Evolutionary conservation across 1,284 basidiomycete genomes (phyloP), one percentile per base, ranked within the genome.

Genomic region (Termitomyces sp.): DNA sequence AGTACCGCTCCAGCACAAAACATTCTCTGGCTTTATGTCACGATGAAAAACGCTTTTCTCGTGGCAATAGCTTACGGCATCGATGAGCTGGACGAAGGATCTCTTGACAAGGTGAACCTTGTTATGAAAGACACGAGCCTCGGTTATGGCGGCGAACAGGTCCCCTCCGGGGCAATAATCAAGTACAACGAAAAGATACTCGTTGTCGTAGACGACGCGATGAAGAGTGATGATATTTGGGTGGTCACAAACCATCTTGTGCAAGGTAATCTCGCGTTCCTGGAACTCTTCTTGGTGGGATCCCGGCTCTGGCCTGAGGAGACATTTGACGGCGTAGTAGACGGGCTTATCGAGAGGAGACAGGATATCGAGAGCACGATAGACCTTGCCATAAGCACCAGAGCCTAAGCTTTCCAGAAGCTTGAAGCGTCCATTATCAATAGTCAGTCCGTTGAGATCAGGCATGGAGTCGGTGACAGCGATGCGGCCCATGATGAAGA

Each of bases 11-110:
- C 68, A 79, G 64, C 84, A 90, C 31, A 96, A 73, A 46, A 95
- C 88, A 68, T 95, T 94, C 67, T 93, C 92, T 0, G 92, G 92
- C 68, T 94, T 94, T 64, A 95, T 78, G 64, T 94, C 92, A 30
- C 92, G 86, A 72, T 95, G 93, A 67, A 82, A 93, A 62, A 95
- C 84, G 53, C 84, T 83, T 44, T 80, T 74, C 28, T 71, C 69
- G 65, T 92, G 86, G 66, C 80, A 83, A 67, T 86, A 80, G 47
- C 88, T 79, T 38, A 94, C 83, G 0, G 89, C 89, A 58, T 92
- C 89, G 57, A 94, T 74, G 56, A 95, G 83, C 67, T 91, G 84
- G 34, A 88, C 61, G 65, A 90, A 90, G 26, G 84, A 78, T 31
- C 68, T 67, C 65, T 78, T 84, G 68, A 90, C 80, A 55, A 88